Conservation (phyloP, 2,329 filamentous ascomycete species). For the Trichoderma koningii region DNA sequence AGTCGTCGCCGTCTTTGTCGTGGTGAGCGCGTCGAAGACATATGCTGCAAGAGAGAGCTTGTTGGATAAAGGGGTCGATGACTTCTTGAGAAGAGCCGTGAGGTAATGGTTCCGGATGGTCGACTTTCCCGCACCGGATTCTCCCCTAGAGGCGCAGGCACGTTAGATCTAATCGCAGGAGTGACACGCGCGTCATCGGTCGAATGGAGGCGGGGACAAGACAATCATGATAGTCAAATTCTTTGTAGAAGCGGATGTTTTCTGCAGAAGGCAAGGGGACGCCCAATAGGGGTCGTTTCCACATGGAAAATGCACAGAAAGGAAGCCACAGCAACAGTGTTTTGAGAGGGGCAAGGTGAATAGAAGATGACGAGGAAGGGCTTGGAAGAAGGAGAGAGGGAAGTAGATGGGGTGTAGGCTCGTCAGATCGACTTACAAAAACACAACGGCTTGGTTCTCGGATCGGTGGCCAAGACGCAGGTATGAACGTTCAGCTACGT, state of each 20-base stretch:
- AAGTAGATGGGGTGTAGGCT: background rate
- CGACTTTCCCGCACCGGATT: slow-evolving; percentile 95
- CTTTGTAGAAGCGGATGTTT: background rate
- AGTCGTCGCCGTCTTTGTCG: slow-evolving; percentile 94
- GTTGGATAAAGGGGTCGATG: slow-evolving; percentile 86
- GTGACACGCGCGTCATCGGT: background rate
- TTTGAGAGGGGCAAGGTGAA: background rate
- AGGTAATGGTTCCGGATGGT: slow-evolving; percentile 89
- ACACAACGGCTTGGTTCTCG: slow-evolving; percentile 91
- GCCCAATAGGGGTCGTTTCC: background rate
- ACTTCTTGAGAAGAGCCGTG: slow-evolving; percentile 81
- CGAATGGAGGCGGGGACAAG: background rate
- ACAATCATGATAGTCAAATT: background rate
- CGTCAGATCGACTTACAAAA: slow-evolving; percentile 67
- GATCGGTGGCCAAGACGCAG: slow-evolving; percentile 81
- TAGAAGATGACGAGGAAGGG: background rate
- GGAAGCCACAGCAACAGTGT: background rate
- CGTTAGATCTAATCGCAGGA: background rate
- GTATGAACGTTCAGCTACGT: slow-evolving; percentile 84
- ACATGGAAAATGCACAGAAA: too few relatives aligned
- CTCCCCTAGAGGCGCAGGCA: slow-evolving; percentile 64
- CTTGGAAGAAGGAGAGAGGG: background rate
- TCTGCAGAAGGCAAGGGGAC: background rate
- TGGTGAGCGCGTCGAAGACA: slow-evolving; percentile 93
- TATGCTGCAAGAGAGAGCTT: slow-evolving; percentile 94